Percentiles rank a stretch among this genome's conserved stretches.
phyloP scores from a whole-genome alignment of 306 rosid species.

The Oemleria cerasiformis region DNA sequence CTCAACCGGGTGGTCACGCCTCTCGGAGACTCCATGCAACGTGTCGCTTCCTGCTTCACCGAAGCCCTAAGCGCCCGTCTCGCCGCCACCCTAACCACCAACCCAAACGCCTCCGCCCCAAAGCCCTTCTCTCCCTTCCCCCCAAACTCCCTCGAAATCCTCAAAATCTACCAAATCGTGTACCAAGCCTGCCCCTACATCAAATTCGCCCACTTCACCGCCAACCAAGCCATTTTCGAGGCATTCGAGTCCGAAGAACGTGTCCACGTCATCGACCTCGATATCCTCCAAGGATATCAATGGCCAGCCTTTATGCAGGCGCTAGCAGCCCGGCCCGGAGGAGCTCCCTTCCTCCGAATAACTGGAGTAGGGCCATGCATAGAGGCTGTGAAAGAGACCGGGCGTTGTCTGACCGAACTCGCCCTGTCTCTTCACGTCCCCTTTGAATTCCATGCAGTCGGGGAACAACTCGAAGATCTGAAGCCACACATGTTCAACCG shows the following conservation, averaged over 20 bases:
- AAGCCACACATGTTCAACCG: slow-evolving; percentile 82
- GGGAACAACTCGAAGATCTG: slow-evolving; percentile 64
- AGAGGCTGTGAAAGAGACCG: slow-evolving; percentile 59
- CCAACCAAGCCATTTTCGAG: slow-evolving; percentile 87
- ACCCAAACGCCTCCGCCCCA: slow-evolving; percentile 13
- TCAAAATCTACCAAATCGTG: slow-evolving; percentile 81
- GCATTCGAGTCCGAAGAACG: slow-evolving; percentile 83
- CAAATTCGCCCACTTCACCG: slow-evolving; percentile 90
- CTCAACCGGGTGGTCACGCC: slow-evolving; percentile 71
- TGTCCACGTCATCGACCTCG: slow-evolving; percentile 79
- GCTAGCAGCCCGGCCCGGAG: slow-evolving; percentile 56
- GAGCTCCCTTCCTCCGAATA: slow-evolving; percentile 65
- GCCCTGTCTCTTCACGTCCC: slow-evolving; percentile 85
- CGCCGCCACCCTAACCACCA: slow-evolving; percentile 50
- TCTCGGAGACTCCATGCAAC: slow-evolving; percentile 89
- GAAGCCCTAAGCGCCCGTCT: slow-evolving; percentile 76
- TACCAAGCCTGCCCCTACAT: slow-evolving; percentile 93
- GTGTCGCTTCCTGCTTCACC: slow-evolving; percentile 81
- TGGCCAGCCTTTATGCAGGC: slow-evolving; percentile 99
- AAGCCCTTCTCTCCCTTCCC: slow-evolving; percentile 46
- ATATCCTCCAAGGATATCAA: slow-evolving; percentile 86
- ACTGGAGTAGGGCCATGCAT: slow-evolving; percentile 53
- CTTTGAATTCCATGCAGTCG: slow-evolving; percentile 75
- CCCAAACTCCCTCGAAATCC: slow-evolving; percentile 66
- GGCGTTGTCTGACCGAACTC: slow-evolving; percentile 58